Base-by-base conservation (phyloP, 2,329 filamentous ascomycete species). In the Fusarium sp. region DNA sequence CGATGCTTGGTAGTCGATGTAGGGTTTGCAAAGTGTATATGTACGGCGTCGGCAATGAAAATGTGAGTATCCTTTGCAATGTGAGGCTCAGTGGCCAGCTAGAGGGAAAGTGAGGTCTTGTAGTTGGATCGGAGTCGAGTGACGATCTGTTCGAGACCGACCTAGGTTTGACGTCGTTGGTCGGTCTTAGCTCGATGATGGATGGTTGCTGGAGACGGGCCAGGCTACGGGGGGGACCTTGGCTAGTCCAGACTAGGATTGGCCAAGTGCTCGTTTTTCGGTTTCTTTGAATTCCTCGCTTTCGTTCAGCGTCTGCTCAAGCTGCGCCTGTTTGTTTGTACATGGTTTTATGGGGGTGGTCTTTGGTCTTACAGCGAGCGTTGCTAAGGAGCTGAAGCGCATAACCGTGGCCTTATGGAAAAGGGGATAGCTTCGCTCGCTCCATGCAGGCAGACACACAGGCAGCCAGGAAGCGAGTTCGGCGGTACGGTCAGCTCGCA, bases 101-200 rank as follows among this genome's bases (percentile, higher is more conserved):
- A 25, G 53, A 61, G 36, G 46, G 34, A 18, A 33, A 49, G 23
- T 49, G 42, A 68, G 50, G 50, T 65, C 42, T 68, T 70, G 49
- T 62, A 11, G 29, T 33, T 31, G 25, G 50, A 51, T 33, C 14
- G 25, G 51, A 56, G 23, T 44, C 58, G 46, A 23, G 42, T 29
- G 61, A 50, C 29, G 56, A 70, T 44, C 29, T 68, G 54, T 58
- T 55, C 68, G 68, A 63, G 68, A 58, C 51, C 49, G 49, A 33
- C 16, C 49, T 16, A 63, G 27, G 61, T 72, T 42, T 74, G 72
- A 74, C 72, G 72, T 74, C 62, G 72, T 70, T 60, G 70, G 58
- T 67, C 57, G 62, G 61, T 60, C 50, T 68, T 69, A 71, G 68
- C 65, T 49, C 50, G 61, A 54, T 67, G 56, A 54, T 58, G 46